A percentile compares a stretch with the other conserved stretches of the same genome.
phyloP scores from a whole-genome alignment of 2,329 filamentous ascomycete genomes.

The Apiospora koreana region DNA sequence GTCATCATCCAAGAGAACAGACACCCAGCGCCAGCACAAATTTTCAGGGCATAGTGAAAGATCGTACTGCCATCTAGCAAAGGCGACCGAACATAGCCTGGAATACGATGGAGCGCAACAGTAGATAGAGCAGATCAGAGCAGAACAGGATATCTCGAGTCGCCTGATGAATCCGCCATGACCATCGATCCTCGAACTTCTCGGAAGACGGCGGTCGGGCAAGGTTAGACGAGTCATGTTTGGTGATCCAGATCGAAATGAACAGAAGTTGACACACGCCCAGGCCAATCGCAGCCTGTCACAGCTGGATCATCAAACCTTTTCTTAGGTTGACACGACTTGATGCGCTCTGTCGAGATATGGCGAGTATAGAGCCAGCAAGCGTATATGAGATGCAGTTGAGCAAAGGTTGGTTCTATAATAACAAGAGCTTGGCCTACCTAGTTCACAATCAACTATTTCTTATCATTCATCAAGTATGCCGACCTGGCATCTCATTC shows the following conservation, averaged over 20 bases:
- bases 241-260: background rate
- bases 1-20: background rate
- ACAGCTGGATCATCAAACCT: background rate
- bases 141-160: background rate
- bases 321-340: background rate
- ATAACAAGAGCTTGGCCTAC: background rate
- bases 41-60: background rate
- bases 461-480: background rate
- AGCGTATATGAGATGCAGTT: background rate
- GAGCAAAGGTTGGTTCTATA: too few relatives aligned
- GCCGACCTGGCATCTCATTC: background rate
- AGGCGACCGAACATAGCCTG: background rate
- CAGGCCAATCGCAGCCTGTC: background rate
- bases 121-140: background rate
- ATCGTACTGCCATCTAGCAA: background rate
- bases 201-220: background rate
- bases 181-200: background rate
- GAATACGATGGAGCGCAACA: background rate
- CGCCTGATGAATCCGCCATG: background rate
- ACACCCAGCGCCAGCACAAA: background rate
- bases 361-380: background rate
- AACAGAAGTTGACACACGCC: background rate
- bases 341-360: background rate
- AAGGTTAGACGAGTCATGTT: constrained; percentile 1
- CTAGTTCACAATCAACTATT: background rate